Percentiles rank a stretch among this genome's conserved stretches.
Conservation (phyloP, 805 yeast species). For the Candida manassasensis region DNA sequence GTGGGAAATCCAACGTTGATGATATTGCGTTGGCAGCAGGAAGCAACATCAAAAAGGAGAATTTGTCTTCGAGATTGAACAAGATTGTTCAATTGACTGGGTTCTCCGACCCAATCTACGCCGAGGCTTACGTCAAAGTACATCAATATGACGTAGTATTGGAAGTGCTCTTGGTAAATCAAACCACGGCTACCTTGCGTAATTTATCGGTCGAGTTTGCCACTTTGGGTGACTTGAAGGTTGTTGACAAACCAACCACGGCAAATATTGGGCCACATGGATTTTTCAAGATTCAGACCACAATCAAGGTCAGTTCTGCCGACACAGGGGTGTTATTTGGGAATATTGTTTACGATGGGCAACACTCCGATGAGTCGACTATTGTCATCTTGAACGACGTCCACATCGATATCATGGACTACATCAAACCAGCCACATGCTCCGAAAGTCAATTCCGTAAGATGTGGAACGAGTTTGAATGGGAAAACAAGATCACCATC, state of each 20-base stretch:
- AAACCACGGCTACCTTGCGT: conserved; percentile 84
- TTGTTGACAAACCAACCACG: conserved; percentile 84
- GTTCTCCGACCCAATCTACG: conserved; percentile 95
- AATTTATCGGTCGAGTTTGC: conserved; percentile 93
- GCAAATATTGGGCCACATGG: conserved; percentile 97
- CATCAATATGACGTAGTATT: conserved; percentile 94
- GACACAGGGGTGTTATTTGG: conserved; percentile 98
- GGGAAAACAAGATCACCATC: conserved; percentile 97
- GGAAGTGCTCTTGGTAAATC: conserved; percentile 91
- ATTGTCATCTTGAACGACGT: conserved; percentile 92
- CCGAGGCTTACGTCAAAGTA: conserved; percentile 94
- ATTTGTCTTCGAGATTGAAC: conserved; percentile 71
- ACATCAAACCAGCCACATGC: conserved; percentile 91
- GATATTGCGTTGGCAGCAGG: conserved; percentile 55
- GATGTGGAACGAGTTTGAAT: conserved; percentile 99
- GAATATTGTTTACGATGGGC: conserved; percentile 94
- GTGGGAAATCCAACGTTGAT: conserved; percentile 35
- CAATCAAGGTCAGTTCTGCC: conserved; percentile 92
- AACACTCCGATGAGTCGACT: conserved; percentile 82
- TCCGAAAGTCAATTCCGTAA: conserved; percentile 85
- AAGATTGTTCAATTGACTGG: conserved; percentile 96
- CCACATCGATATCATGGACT: conserved; percentile 95
- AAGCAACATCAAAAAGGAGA: conserved; percentile 48
- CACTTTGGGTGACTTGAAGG: conserved; percentile 91
- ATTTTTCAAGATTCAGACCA: conserved; percentile 82